Evolutionary conservation across 2,329 filamentous ascomycete species (phyloP).

Genomic region (Rutstroemia sp.): DNA sequence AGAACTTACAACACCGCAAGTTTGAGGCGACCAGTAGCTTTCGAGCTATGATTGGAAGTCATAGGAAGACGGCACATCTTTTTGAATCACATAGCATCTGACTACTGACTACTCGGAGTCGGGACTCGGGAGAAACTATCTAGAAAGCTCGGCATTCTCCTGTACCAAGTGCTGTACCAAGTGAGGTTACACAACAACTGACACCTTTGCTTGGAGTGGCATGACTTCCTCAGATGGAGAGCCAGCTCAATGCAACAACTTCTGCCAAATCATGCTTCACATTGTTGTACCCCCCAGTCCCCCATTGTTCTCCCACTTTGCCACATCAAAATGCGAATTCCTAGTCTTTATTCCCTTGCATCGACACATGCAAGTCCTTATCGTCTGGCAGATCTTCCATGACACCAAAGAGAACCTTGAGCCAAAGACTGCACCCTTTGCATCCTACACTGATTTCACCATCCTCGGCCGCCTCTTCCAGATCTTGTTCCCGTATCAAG

Average conservation of each 20-base stretch:
- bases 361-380: slow-evolving; percentile 3
- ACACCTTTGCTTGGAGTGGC: too few species aligned
- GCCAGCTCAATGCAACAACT: too few species aligned
- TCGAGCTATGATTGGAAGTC: slow-evolving; percentile 29
- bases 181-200: too few species aligned
- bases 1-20: slow-evolving; percentile 24
- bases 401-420: slow-evolving; percentile 56
- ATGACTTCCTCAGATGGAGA: too few species aligned
- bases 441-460: slow-evolving; percentile 59
- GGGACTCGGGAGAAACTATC: background rate
- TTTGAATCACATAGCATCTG: background rate
- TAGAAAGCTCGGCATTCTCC: background rate
- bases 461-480: slow-evolving; percentile 50
- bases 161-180: too few species aligned
- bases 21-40: slow-evolving; percentile 31
- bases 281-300: background rate
- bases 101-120: background rate
- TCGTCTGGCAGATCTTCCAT: slow-evolving; percentile 31
- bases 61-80: slow-evolving; percentile 29
- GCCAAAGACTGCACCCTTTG: slow-evolving; percentile 58
- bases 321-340: background rate
- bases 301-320: background rate
- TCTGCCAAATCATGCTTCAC: background rate
- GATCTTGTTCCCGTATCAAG: slow-evolving; percentile 48
- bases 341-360: background rate